Percentiles rank a stretch among this genome's conserved stretches.
These are phyloP conservation scores for Leccinum pachyderme DNA, from an alignment of 1,284 basidiomycete genomes.

Conservation along the genomic window DNA sequence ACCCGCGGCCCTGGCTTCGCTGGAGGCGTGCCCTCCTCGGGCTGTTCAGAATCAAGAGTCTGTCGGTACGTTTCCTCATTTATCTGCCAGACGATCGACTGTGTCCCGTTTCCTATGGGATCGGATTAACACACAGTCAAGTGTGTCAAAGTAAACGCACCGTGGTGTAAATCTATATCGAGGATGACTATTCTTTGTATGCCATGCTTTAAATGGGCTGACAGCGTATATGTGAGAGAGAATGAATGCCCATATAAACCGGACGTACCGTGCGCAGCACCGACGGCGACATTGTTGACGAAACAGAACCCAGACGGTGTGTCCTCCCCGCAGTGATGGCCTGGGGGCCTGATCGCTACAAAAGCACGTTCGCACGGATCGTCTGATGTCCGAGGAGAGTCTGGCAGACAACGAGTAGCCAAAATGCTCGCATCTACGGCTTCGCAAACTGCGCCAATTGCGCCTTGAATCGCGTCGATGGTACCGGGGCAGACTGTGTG, in stretches of 20 bases:
- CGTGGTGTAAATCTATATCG: conserved; percentile 94
- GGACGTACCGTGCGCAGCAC: conserved; percentile 78
- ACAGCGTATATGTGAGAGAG: background rate
- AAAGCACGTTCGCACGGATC: conserved; percentile 56
- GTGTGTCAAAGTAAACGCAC: conserved; percentile 35
- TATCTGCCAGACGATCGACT: conserved; percentile 83
- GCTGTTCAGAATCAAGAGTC: conserved; percentile 54
- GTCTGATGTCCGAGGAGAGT: background rate
- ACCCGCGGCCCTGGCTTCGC: conserved; percentile 6
- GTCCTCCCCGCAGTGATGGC: conserved; percentile 89
- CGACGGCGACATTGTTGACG: conserved; percentile 91
- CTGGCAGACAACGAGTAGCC: conserved; percentile 43
- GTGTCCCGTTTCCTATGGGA: conserved; percentile 70
- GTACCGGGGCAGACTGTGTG: conserved; percentile 66
- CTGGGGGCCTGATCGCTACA: conserved; percentile 83
- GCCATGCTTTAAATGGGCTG: conserved; percentile 79
- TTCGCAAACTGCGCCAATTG: conserved; percentile 78
- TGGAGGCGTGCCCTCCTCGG: conserved; percentile 33
- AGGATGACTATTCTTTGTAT: conserved; percentile 83
- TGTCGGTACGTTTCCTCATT: conserved; percentile 83
- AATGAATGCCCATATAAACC: background rate
- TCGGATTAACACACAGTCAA: background rate
- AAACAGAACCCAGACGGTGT: conserved; percentile 85
- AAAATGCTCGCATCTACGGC: conserved; percentile 70
- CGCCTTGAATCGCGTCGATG: conserved; percentile 72